A percentile compares a stretch with the other conserved stretches of the same genome.
These are phyloP conservation scores for Ceratocystis variospora DNA, from an alignment of 2,329 filamentous ascomycete species.

Conservation along the genomic window DNA sequence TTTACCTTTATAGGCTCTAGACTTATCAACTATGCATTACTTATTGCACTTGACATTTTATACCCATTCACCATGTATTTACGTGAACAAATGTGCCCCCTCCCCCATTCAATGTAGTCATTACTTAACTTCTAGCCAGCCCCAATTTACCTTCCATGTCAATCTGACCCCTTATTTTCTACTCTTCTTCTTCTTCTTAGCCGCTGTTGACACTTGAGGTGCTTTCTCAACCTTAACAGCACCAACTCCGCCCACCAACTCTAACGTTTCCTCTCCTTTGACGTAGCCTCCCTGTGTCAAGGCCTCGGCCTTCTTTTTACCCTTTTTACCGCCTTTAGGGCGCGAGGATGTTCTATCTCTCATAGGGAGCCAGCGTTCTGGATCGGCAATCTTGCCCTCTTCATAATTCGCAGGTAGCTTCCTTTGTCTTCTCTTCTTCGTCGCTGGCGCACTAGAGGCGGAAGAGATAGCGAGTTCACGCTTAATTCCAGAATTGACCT, in stretches of 20 bases:
- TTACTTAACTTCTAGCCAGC: background rate
- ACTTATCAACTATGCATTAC: background rate
- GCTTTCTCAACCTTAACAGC: conserved; percentile 52
- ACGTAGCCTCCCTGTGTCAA: conserved; percentile 76
- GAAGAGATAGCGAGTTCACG: conserved; percentile 28
- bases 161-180: conserved; percentile 31
- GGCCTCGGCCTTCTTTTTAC: conserved; percentile 66
- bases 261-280: conserved; percentile 55
- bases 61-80: background rate
- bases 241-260: conserved; percentile 48
- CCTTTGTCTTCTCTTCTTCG: conserved; percentile 45
- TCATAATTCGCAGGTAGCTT: conserved; percentile 62
- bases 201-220: conserved; percentile 23
- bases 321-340: conserved; percentile 77
- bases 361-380: conserved; percentile 85
- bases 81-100: background rate
- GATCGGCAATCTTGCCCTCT: conserved; percentile 65
- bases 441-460: conserved; percentile 25
- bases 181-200: conserved; percentile 34
- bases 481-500: conserved; percentile 32
- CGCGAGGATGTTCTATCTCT: conserved; percentile 78
- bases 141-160: background rate
- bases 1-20: background rate
- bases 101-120: background rate
- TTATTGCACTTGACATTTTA: background rate